Percentiles rank a stretch among this genome's conserved stretches.
Evolutionary conservation across 768 basidiomycete species (phyloP).

Genomic region (Boletus rubroflammeus): DNA sequence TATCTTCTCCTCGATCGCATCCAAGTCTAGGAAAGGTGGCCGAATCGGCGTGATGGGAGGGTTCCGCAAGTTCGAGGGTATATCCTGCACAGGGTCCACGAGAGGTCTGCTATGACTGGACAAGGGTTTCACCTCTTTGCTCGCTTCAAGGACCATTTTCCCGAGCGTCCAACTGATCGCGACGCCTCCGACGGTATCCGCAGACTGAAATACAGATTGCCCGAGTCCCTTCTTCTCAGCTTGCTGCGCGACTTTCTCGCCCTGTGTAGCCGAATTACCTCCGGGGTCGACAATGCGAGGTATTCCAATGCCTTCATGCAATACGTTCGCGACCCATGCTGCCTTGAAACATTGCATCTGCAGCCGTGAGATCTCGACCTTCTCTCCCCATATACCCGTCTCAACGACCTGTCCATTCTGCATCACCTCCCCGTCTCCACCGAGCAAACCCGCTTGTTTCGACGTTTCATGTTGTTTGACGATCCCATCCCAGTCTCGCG

Average conservation of each 20-base stretch:
- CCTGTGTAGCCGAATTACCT: conserved; percentile 69
- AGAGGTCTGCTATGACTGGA: conserved; percentile 50
- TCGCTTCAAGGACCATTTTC: conserved; percentile 98
- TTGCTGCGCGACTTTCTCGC: conserved; percentile 67
- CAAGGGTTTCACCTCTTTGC: conserved; percentile 68
- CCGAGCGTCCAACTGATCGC: conserved; percentile 98
- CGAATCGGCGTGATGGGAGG: conserved; percentile 59
- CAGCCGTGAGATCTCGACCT: conserved; percentile 79
- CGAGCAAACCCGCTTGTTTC: conserved; percentile 44
- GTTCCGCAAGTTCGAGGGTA: conserved; percentile 46
- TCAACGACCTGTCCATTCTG: conserved; percentile 58
- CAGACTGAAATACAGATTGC: conserved; percentile 81
- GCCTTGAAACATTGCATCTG: conserved; percentile 99
- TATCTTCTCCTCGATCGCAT: conserved; percentile 59
- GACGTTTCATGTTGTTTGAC: conserved; percentile 58
- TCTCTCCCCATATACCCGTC: conserved; percentile 63
- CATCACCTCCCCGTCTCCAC: conserved; percentile 65
- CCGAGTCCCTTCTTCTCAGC: conserved; percentile 83
- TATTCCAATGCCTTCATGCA: conserved; percentile 94
- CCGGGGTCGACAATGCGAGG: conserved; percentile 86
- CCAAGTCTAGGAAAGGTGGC: conserved; percentile 56
- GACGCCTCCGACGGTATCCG: conserved; percentile 89
- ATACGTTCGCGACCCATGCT: conserved; percentile 94
- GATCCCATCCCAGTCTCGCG: conserved; percentile 74
- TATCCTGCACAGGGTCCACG: conserved; percentile 70